Percentiles rank a stretch among this genome's conserved stretches.
Conservation (phyloP, 768 basidiomycete genomes). For the Tulasnella sp. region DNA sequence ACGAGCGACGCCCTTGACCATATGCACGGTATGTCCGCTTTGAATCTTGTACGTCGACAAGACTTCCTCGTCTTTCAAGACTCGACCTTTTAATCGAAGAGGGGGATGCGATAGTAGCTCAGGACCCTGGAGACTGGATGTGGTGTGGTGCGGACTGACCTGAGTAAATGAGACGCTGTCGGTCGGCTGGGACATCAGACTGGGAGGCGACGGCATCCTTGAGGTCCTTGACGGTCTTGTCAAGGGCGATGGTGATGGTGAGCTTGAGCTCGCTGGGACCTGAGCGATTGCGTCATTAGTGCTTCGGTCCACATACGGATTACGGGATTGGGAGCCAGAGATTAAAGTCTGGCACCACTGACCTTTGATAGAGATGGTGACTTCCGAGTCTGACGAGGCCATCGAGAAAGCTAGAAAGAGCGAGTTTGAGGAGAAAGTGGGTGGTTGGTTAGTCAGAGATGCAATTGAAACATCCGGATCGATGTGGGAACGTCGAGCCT, state of each 20-base stretch:
- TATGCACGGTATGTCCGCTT: constrained; percentile 73
- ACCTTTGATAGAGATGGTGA: constrained; percentile 24
- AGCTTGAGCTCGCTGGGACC: constrained; percentile 88
- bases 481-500: neutral
- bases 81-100: constrained; percentile 38
- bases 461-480: neutral
- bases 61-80: constrained; percentile 76
- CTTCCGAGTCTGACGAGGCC: neutral
- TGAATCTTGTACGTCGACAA: constrained; percentile 86
- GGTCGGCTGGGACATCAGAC: constrained; percentile 74
- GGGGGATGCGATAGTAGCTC: neutral
- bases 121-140: neutral
- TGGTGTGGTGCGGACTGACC: constrained; percentile 35
- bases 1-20: constrained; percentile 78
- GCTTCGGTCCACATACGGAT: neutral
- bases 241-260: constrained; percentile 64
- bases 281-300: neutral
- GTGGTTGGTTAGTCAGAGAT: neutral
- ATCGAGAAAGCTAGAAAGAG: neutral
- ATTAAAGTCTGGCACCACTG: neutral
- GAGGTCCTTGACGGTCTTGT: constrained; percentile 82
- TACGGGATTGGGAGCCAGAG: no score
- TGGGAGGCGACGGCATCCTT: constrained; percentile 81
- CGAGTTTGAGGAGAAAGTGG: neutral
- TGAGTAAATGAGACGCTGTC: constrained; percentile 87